These are phyloP conservation scores for Hypocrella siamensis DNA, from an alignment of 2,329 filamentous ascomycete species.

Conservation along the genomic window DNA sequence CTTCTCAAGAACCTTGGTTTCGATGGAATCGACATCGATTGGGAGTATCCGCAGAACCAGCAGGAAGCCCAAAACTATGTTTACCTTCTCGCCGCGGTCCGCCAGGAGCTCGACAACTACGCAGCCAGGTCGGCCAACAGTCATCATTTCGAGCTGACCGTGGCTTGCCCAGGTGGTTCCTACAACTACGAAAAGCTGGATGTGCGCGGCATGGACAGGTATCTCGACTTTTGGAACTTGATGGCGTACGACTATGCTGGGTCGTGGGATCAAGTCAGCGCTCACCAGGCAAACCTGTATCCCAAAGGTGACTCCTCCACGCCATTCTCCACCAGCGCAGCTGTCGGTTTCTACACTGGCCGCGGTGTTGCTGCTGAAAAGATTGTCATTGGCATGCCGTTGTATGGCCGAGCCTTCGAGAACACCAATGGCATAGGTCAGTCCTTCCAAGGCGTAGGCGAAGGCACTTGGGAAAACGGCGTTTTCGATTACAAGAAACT, in stretches of 20 bases:
- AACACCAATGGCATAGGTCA: conserved; percentile 61
- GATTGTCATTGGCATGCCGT: conserved; percentile 78
- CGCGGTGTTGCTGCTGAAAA: conserved; percentile 52
- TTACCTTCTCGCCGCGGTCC: conserved; percentile 39
- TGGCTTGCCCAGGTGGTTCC: conserved; percentile 47
- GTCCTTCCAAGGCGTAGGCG: conserved; percentile 55
- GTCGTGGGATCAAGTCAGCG: conserved; percentile 56
- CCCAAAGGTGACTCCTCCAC: conserved; percentile 46
- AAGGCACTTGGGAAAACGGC: conserved; percentile 71
- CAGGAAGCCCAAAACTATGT: conserved; percentile 43
- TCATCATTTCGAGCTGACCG: conserved; percentile 47
- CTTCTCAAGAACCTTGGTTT: conserved; percentile 72
- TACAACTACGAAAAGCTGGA: conserved; percentile 48
- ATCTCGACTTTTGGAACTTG: conserved; percentile 61
- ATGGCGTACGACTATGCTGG: conserved; percentile 89
- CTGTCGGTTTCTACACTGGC: conserved; percentile 53
- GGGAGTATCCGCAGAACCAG: conserved; percentile 46
- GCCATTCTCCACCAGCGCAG: conserved; percentile 60
- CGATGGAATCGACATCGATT: conserved; percentile 53
- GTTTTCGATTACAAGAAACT: conserved; percentile 82
- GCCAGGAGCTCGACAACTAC: conserved; percentile 43
- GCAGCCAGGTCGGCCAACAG: conserved; percentile 22
- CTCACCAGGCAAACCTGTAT: conserved; percentile 71
- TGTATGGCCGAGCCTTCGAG: conserved; percentile 78
- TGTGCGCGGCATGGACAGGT: conserved; percentile 45